Percentiles rank a stretch among this genome's conserved stretches.
Conservation (phyloP, 1,284 basidiomycete species). For the Omphalotus olearius region DNA sequence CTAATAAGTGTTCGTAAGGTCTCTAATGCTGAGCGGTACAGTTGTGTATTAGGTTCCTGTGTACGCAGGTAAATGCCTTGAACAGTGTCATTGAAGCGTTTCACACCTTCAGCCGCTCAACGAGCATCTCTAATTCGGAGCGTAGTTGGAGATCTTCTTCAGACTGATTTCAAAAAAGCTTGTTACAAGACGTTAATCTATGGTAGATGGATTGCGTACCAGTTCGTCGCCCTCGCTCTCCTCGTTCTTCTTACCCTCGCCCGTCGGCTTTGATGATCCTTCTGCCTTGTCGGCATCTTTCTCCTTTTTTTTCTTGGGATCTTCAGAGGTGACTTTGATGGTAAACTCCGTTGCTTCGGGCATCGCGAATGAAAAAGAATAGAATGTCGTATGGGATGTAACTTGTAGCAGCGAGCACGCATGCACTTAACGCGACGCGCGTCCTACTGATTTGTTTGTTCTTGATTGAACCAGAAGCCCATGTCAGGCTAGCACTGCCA, state of each 20-base stretch:
- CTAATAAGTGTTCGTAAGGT: slow-evolving; percentile 91
- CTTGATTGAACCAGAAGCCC: background rate
- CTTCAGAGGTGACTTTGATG: slow-evolving; percentile 63
- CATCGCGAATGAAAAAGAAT: slow-evolving; percentile 31
- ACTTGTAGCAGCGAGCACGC: background rate
- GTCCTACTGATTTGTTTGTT: slow-evolving; percentile 14
- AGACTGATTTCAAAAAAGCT: slow-evolving; percentile 46
- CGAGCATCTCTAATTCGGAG: slow-evolving; percentile 96
- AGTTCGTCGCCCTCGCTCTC: slow-evolving; percentile 79
- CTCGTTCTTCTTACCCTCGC: slow-evolving; percentile 54
- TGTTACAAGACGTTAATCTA: slow-evolving; percentile 15
- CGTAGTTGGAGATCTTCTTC: slow-evolving; percentile 96
- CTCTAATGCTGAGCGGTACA: slow-evolving; percentile 92
- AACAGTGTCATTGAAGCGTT: slow-evolving; percentile 72
- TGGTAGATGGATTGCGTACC: slow-evolving; percentile 42
- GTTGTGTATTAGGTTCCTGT: slow-evolving; percentile 82
- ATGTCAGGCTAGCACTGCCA: no score
- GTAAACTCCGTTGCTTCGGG: slow-evolving; percentile 51
- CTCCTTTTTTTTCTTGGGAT: slow-evolving; percentile 69
- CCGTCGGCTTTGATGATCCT: slow-evolving; percentile 34
- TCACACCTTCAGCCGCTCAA: slow-evolving; percentile 86
- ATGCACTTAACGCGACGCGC: slow-evolving; percentile 18
- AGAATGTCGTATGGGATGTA: background rate
- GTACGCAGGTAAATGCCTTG: slow-evolving; percentile 49
- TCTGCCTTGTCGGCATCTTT: slow-evolving; percentile 38